Evolutionary conservation across 768 basidiomycete species (phyloP), one percentile per base, ranked within the genome.

Genomic region (Pleurotus tuber-regium): DNA sequence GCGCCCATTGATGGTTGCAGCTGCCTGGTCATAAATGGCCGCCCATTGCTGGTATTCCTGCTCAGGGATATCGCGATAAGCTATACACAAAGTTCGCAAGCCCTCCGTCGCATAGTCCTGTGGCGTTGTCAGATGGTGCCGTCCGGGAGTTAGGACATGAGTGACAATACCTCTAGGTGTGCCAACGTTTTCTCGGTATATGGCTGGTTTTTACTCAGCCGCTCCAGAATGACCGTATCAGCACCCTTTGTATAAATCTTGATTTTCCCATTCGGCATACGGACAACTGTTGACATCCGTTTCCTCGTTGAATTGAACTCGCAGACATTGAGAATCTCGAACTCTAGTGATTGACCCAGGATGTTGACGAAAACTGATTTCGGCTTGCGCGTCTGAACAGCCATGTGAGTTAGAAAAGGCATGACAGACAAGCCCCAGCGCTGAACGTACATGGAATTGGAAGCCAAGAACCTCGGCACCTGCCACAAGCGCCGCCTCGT

Each of bases 301-400:
- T 99, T 98, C 44, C 97, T 82, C 3, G 93, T 92, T 19, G 93
- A 97, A 65, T 98, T 98, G 78, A 99, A 99, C 70, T 98, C 97
- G 79, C 95, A 97, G 38, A 99, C 88, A 63, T 98, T 98, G 53
- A 99, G 69, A 51, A 98, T 82, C 62, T 98, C 84, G 64, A 85
- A 98, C 64, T 98, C 93, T 51, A 82, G 78, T 0, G 76, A 70
- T 50, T 74, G 68, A 16, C 92, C 93, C 43, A 79, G 74, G 51
- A 95, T 75, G 33, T 89, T 86, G 48, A 98, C 83, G 63, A 92
- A 98, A 5, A 95, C 91, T 0, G 96, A 97, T 63, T 87, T 93
- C 4, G 97, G 97, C 67, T 99, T 99, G 33, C 97, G 87, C 2
- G 79, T 95, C 94, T 98, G 64, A 12, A 44, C 8, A 39, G 44